A percentile compares a stretch with the other conserved stretches of the same genome.
Evolutionary conservation across 2,329 filamentous ascomycete species (phyloP).

Genomic region (Hypoxylon sp.): DNA sequence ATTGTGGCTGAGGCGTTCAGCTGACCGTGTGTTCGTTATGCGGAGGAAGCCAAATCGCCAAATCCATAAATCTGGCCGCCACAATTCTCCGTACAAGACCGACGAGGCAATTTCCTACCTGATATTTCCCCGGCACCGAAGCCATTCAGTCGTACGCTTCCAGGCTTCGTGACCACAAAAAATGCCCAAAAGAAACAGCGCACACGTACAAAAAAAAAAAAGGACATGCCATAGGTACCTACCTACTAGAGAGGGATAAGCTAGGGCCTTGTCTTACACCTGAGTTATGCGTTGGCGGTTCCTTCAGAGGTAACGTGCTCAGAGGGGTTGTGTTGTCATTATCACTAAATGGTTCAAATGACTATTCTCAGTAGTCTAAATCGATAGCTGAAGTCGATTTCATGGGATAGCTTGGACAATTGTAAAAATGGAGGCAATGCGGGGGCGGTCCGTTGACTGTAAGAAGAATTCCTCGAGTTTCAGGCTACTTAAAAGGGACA

Average conservation of each 20-base stretch:
- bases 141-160: no score
- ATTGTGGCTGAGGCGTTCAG: constrained; percentile 42
- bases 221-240: no score
- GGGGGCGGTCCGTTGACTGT: constrained; percentile 31
- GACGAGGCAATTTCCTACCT: constrained; percentile 27
- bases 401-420: background rate
- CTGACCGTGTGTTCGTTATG: constrained; percentile 39
- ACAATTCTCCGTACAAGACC: constrained; percentile 22
- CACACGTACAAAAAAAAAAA: no score
- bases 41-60: constrained; percentile 34
- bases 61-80: constrained; percentile 23
- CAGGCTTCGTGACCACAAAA: constrained; percentile 31
- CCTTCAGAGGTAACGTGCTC: constrained; percentile 31
- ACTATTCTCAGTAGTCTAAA: constrained; percentile 18
- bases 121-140: constrained; percentile 30
- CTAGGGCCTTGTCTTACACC: constrained; percentile 29
- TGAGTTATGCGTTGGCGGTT: constrained; percentile 34
- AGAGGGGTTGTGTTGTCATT: constrained; percentile 32
- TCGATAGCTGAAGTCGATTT: constrained; percentile 20
- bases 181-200: constrained; percentile 28
- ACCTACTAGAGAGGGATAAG: constrained; percentile 26
- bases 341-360: constrained; percentile 36
- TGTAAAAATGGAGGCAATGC: constrained; percentile 21
- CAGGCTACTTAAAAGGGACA: constrained; percentile 30
- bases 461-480: constrained; percentile 26